A percentile compares a stretch with the other conserved stretches of the same genome.
These are phyloP conservation scores for Fusarium verrucosum DNA, from an alignment of 2,329 filamentous ascomycete species.

Conservation along the genomic window DNA sequence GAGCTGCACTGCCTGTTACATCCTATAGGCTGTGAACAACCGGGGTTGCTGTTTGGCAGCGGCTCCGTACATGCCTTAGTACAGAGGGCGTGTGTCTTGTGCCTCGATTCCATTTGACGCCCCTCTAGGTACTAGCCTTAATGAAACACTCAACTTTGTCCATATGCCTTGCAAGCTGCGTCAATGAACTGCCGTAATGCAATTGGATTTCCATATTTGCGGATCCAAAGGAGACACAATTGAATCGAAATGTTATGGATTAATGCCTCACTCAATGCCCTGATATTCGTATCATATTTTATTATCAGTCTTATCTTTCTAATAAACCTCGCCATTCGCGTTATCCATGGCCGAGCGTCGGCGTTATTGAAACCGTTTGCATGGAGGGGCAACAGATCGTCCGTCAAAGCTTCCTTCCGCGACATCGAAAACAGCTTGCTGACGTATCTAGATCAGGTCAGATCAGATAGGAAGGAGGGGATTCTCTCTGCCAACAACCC, in stretches of 20 bases:
- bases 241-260: not conserved
- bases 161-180: slow-evolving; percentile 12
- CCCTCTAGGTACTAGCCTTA: not conserved
- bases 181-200: slow-evolving; percentile 29
- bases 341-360: slow-evolving; percentile 41
- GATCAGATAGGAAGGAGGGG: not conserved
- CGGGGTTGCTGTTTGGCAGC: slow-evolving; percentile 36
- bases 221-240: not conserved
- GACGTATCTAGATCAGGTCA: no score
- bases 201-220: slow-evolving; percentile 6
- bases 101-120: slow-evolving; percentile 13
- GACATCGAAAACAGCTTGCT: not conserved
- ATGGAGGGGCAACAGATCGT: slow-evolving; percentile 14
- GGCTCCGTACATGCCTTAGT: slow-evolving; percentile 38
- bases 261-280: slow-evolving; percentile 4
- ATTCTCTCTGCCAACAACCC: slow-evolving; percentile 12
- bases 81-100: slow-evolving; percentile 1
- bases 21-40: slow-evolving; percentile 33
- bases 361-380: slow-evolving; percentile 30
- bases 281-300: not conserved
- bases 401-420: slow-evolving; percentile 13
- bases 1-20: slow-evolving; percentile 13
- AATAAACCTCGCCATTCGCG: slow-evolving; percentile 36
- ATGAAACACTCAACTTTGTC: slow-evolving; percentile 14
- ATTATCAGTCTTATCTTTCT: not conserved